Evolutionary conservation across 257 asterid genomes (phyloP).

Genomic region (Plantago major): DNA sequence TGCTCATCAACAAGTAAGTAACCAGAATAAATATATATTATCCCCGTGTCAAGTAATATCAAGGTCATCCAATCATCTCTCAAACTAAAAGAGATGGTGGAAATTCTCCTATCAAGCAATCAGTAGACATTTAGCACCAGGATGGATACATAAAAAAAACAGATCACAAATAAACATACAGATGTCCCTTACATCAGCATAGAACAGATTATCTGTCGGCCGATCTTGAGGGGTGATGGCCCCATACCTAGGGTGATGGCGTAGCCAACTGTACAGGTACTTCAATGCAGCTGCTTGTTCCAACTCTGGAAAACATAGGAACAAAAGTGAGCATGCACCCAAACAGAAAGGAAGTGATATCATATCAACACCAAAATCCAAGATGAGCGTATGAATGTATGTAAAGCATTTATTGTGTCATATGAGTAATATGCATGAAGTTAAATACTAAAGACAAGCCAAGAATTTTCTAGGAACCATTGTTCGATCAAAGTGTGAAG

Average conservation of each 20-base stretch:
- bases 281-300: constrained; percentile 94
- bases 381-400: not conserved
- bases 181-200: constrained; percentile 68
- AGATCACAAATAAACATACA: constrained; percentile 6
- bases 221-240: constrained; percentile 59
- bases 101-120: constrained; percentile 10
- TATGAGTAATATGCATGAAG: not conserved
- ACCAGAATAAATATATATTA: constrained; percentile 16
- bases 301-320: constrained; percentile 59
- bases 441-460: not conserved
- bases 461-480: constrained; percentile 1
- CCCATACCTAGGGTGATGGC: constrained; percentile 87
- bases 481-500: constrained; percentile 13
- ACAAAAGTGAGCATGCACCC: constrained; percentile 12
- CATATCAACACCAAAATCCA: not conserved
- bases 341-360: not conserved
- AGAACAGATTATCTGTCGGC: constrained; percentile 76
- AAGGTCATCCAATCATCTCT: not conserved
- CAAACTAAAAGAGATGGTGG: not conserved
- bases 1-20: constrained; percentile 26
- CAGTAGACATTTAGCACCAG: constrained; percentile 6
- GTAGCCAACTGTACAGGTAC: constrained; percentile 92
- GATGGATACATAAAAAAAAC: not conserved
- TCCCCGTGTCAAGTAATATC: constrained; percentile 1
- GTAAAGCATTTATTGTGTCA: not conserved